These are phyloP conservation scores for Hexamita inflata DNA, from an alignment of 208 protist genomes.

Conservation along the genomic window DNA sequence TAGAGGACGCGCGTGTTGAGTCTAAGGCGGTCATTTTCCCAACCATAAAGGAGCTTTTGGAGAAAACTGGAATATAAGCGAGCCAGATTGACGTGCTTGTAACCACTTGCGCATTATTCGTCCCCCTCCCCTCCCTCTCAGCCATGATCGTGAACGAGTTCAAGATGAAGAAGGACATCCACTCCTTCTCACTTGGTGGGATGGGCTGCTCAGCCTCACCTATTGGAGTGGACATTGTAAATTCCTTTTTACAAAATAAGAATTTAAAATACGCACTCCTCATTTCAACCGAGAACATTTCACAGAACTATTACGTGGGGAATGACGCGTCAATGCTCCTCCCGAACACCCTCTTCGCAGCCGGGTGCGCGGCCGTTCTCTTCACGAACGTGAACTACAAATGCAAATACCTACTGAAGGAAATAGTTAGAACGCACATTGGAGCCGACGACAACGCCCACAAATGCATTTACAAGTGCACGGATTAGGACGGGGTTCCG, in stretches of 20 bases:
- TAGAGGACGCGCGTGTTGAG: slow-evolving; percentile 40
- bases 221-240: slow-evolving; percentile 25
- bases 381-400: slow-evolving; percentile 12
- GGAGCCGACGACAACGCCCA: slow-evolving; percentile 45
- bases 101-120: neutral
- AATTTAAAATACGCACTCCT: too few species aligned
- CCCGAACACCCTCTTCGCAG: slow-evolving; percentile 27
- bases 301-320: slow-evolving; percentile 18
- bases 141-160: slow-evolving; percentile 28
- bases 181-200: neutral
- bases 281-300: slow-evolving; percentile 28
- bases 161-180: neutral
- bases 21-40: slow-evolving; percentile 37
- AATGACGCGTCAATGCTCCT: slow-evolving; percentile 27
- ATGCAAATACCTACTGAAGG: neutral
- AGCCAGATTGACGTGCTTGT: neutral
- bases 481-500: slow-evolving; percentile 45
- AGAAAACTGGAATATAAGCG: slow-evolving; percentile 31
- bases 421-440: slow-evolving; percentile 21
- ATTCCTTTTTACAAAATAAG: too few species aligned
- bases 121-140: neutral
- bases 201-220: slow-evolving; percentile 18
- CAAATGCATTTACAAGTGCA: slow-evolving; percentile 49
- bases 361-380: slow-evolving; percentile 21
- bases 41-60: slow-evolving; percentile 41